phyloP scores from a whole-genome alignment of 1,284 basidiomycete species.

The Ceratobasidium sp. region DNA sequence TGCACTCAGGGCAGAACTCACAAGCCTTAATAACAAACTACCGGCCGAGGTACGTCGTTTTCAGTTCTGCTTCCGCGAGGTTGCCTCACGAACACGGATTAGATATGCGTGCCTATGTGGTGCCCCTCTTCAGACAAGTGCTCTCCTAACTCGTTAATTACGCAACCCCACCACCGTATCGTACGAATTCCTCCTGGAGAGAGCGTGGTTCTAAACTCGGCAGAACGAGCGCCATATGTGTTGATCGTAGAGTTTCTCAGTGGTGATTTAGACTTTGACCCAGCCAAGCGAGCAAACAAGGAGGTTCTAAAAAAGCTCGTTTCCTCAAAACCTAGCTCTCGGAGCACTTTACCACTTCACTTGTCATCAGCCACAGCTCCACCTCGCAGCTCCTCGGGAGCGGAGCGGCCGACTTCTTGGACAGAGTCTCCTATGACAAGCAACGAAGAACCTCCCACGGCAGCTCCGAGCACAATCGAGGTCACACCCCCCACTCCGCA shows the following conservation, averaged over 20 bases:
- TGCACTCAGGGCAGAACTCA: constrained; percentile 94
- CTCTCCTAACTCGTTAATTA: constrained; percentile 54
- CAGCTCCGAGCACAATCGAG: constrained; percentile 24
- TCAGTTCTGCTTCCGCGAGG: constrained; percentile 36
- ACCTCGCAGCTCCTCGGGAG: constrained; percentile 8
- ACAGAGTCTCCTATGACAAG: constrained; percentile 29
- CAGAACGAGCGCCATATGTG: constrained; percentile 94
- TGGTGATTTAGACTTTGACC: constrained; percentile 95
- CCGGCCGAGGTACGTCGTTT: constrained; percentile 82
- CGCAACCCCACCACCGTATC: constrained; percentile 89
- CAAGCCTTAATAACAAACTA: constrained; percentile 93
- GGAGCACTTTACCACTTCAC: constrained; percentile 21
- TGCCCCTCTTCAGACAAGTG: constrained; percentile 77
- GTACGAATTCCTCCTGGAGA: constrained; percentile 98
- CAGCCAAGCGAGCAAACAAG: constrained; percentile 82
- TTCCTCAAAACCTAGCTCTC: constrained; percentile 67
- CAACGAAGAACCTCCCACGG: constrained; percentile 4
- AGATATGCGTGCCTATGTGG: constrained; percentile 99
- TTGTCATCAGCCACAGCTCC: background rate
- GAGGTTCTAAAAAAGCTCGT: constrained; percentile 88
- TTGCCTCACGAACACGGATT: constrained; percentile 9
- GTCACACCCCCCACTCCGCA: constrained; percentile 41
- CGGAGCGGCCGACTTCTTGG: constrained; percentile 14
- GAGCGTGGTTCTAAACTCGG: constrained; percentile 97
- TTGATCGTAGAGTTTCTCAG: constrained; percentile 92